These are phyloP conservation scores for Acer yangbiense DNA, from an alignment of 345 rosid genomes.

Conservation along the genomic window DNA sequence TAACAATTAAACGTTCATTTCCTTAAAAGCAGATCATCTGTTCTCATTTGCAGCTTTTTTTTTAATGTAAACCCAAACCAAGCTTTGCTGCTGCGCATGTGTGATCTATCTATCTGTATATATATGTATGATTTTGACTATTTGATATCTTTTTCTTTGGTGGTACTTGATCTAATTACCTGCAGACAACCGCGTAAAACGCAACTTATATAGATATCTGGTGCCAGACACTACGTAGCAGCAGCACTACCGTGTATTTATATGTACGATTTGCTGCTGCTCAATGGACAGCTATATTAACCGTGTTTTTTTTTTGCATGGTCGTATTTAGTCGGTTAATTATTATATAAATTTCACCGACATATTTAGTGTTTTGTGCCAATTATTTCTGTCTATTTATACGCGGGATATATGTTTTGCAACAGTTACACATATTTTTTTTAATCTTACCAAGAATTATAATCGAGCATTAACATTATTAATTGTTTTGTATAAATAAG, in stretches of 20 bases:
- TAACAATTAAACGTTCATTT: not conserved
- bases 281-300: conserved; percentile 11
- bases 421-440: not conserved
- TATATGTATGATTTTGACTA: not conserved
- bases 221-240: not conserved
- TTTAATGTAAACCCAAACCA: not conserved
- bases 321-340: not conserved
- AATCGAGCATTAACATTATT: not conserved
- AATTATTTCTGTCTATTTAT: no score
- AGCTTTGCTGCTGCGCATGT: not conserved
- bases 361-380: conserved; percentile 8
- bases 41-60: not conserved
- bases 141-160: not conserved
- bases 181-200: conserved; percentile 6
- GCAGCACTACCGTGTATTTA: not conserved
- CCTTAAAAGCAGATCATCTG: not conserved
- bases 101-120: not conserved
- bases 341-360: conserved; percentile 10
- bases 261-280: not conserved
- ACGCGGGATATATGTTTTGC: not conserved
- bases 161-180: not conserved
- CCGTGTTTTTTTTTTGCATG: conserved; percentile 9
- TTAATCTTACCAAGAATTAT: not conserved
- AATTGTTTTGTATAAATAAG: no score
- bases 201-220: not conserved